These are phyloP conservation scores for Hypoxylon sp. DNA, from an alignment of 2,329 filamentous ascomycete genomes.

Conservation along the genomic window DNA sequence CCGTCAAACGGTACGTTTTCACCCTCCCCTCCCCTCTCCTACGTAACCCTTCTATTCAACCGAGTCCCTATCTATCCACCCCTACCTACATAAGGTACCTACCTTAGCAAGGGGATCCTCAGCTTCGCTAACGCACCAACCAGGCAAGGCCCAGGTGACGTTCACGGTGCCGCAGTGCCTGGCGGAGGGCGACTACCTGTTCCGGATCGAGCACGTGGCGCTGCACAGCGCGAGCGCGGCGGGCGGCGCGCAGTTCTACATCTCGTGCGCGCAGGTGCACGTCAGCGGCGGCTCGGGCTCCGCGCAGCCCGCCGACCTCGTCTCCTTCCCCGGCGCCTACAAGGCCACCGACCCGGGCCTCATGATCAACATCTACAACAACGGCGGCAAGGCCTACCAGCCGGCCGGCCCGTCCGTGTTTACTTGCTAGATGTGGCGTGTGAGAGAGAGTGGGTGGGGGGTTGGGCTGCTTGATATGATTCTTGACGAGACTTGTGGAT, in stretches of 20 bases:
- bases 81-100: too few relatives aligned
- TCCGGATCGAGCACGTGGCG: slow-evolving; percentile 55
- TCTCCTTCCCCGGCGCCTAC: slow-evolving; percentile 54
- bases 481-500: background rate
- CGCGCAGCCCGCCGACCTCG: slow-evolving; percentile 45
- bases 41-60: background rate
- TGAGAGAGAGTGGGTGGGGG: background rate
- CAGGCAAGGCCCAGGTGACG: slow-evolving; percentile 46
- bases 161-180: slow-evolving; percentile 54
- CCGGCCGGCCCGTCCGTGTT: slow-evolving; percentile 43
- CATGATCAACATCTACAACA: slow-evolving; percentile 53
- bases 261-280: slow-evolving; percentile 53
- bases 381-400: slow-evolving; percentile 48
- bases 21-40: background rate
- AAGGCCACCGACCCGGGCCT: slow-evolving; percentile 54
- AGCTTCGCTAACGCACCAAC: slow-evolving; percentile 1
- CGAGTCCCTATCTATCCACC: too few relatives aligned
- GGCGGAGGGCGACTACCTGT: slow-evolving; percentile 55
- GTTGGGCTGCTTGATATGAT: background rate
- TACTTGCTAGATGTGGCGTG: slow-evolving; percentile 29
- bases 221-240: slow-evolving; percentile 51
- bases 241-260: slow-evolving; percentile 55
- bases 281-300: slow-evolving; percentile 52
- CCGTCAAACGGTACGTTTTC: slow-evolving; percentile 52
- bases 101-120: too few relatives aligned